These are phyloP conservation scores for Thelonectria discophora DNA, from an alignment of 2,329 filamentous ascomycete genomes.

Conservation along the genomic window DNA sequence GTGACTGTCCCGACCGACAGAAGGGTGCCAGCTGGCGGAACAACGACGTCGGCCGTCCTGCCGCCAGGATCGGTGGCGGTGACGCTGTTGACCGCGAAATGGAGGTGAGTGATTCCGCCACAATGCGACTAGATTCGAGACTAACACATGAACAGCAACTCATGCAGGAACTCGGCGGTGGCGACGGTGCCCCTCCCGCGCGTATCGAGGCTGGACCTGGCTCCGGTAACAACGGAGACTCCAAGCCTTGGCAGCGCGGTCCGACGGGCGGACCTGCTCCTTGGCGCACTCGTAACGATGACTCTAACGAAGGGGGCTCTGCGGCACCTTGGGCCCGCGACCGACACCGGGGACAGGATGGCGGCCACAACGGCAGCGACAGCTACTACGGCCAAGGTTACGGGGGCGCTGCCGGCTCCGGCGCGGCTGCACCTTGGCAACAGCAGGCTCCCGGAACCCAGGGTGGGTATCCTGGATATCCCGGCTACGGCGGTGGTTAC, in stretches of 20 bases:
- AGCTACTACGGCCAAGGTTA: slow-evolving; percentile 46
- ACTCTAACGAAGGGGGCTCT: slow-evolving; percentile 58
- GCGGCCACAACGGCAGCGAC: slow-evolving; percentile 35
- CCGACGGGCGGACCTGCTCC: slow-evolving; percentile 86
- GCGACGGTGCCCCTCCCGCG: slow-evolving; percentile 69
- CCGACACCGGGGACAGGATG: slow-evolving; percentile 59
- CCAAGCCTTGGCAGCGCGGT: slow-evolving; percentile 88
- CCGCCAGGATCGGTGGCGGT: slow-evolving; percentile 75
- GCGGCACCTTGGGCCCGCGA: slow-evolving; percentile 71
- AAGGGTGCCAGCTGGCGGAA: slow-evolving; percentile 93
- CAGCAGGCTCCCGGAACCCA: slow-evolving; percentile 63
- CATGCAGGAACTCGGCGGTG: slow-evolving; percentile 92
- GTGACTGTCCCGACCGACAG: slow-evolving; percentile 95
- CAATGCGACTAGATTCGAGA: slow-evolving; percentile 28
- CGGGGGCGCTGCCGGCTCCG: slow-evolving; percentile 40
- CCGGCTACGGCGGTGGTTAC: slow-evolving; percentile 56
- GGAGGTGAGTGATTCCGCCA: slow-evolving; percentile 71
- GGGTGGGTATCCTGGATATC: slow-evolving; percentile 66
- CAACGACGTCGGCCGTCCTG: slow-evolving; percentile 65
- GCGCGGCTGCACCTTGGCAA: slow-evolving; percentile 58
- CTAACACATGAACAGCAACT: slow-evolving; percentile 74
- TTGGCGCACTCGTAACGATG: slow-evolving; percentile 70
- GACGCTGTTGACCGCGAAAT: slow-evolving; percentile 94
- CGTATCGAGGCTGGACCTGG: slow-evolving; percentile 88
- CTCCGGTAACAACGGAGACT: slow-evolving; percentile 63